Conservation (phyloP, 2,329 filamentous ascomycete genomes). For the Botrytis medusae region DNA sequence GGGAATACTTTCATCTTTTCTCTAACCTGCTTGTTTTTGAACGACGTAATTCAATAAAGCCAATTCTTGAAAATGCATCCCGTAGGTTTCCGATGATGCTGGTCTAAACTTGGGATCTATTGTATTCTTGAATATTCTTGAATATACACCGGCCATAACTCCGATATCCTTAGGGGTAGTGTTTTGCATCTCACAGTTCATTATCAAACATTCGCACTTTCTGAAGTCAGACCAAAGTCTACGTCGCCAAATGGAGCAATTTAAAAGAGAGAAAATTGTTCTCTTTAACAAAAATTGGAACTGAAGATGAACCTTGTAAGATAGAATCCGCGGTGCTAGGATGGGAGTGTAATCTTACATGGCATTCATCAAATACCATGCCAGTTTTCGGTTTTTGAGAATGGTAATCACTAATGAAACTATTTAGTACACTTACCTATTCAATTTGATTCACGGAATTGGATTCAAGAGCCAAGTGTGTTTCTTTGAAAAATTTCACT, state of each 20-base stretch:
- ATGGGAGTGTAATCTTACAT: neutral
- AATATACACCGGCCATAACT: neutral
- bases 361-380: neutral
- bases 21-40: neutral
- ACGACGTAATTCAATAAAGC: neutral
- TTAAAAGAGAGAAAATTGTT: neutral
- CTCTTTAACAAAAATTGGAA: neutral
- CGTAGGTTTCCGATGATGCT: neutral
- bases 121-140: neutral
- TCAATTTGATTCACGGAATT: neutral
- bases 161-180: neutral
- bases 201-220: neutral
- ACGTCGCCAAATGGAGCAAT: neutral
- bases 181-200: neutral
- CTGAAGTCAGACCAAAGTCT: neutral
- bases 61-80: neutral
- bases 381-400: neutral
- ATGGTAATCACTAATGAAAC: neutral
- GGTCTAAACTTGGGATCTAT: neutral
- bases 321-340: neutral
- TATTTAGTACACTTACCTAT: neutral
- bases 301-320: neutral
- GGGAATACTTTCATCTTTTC: neutral
- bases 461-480: neutral
- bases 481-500: neutral